These are phyloP conservation scores for Globisporangium nodosum DNA, from an alignment of 352 stramenopile genomes.

Conservation along the genomic window DNA sequence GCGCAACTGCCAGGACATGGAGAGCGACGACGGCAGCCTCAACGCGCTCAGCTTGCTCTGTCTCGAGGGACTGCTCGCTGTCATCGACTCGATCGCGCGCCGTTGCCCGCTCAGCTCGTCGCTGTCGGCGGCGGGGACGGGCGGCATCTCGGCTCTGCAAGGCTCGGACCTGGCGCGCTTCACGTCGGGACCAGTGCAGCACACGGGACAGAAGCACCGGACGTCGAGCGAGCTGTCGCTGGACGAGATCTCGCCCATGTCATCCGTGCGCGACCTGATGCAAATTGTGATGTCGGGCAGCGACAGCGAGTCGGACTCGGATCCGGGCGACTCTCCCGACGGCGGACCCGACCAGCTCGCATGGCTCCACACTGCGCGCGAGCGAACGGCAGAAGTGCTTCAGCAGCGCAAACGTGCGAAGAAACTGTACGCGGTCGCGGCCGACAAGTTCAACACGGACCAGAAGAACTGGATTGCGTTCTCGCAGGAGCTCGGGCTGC, in stretches of 20 bases:
- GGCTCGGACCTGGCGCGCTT: conserved; percentile 68
- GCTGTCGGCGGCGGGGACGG: conserved; percentile 15
- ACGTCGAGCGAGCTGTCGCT: conserved; percentile 44
- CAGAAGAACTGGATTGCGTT: conserved; percentile 91
- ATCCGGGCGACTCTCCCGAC: conserved; percentile 30
- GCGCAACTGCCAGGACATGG: conserved; percentile 78
- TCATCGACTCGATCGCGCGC: conserved; percentile 92
- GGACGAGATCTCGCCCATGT: conserved; percentile 82
- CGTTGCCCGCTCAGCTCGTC: conserved; percentile 63
- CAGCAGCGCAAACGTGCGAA: conserved; percentile 91
- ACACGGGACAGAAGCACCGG: background rate
- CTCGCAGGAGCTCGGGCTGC: conserved; percentile 79
- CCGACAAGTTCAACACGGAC: conserved; percentile 94
- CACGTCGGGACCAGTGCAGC: conserved; percentile 26
- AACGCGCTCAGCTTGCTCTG: conserved; percentile 72
- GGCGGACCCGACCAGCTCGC: conserved; percentile 42
- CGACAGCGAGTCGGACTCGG: conserved; percentile 69
- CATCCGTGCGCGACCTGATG: conserved; percentile 79
- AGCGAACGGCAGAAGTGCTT: conserved; percentile 83
- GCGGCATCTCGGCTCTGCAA: conserved; percentile 41
- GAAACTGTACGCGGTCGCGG: conserved; percentile 85
- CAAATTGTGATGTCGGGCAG: conserved; percentile 75
- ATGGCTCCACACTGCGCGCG: conserved; percentile 79
- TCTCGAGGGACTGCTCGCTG: conserved; percentile 86
- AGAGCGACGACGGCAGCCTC: conserved; percentile 45